Conservation (phyloP, 75 land plant species). For the Sequoiadendron giganteum region DNA sequence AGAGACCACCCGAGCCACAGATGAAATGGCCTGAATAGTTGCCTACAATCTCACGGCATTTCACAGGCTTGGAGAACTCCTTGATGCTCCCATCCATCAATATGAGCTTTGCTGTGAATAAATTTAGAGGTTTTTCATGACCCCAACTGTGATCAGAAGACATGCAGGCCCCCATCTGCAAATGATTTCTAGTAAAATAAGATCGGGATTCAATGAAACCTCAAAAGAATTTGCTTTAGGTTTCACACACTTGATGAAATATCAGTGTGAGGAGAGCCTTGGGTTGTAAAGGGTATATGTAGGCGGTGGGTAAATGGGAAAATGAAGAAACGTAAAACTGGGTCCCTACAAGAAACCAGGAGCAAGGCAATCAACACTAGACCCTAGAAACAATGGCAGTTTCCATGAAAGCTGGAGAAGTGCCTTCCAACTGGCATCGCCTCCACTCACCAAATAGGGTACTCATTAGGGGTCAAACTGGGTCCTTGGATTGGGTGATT, state of each 20-base stretch:
- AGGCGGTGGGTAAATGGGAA: neutral
- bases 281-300: neutral
- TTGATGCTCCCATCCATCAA: conserved; percentile 5
- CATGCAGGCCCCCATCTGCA: neutral
- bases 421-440: too few species aligned
- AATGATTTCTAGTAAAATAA: too few species aligned
- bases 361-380: too few species aligned
- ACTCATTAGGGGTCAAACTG: too few species aligned
- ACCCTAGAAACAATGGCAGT: too few species aligned
- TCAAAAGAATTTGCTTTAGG: neutral
- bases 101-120: neutral
- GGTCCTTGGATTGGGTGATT: too few species aligned
- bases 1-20: neutral
- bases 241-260: neutral
- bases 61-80: neutral
- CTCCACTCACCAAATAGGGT: too few species aligned
- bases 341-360: too few species aligned
- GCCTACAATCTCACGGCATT: neutral
- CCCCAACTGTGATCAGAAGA: neutral
- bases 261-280: too few species aligned
- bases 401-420: too few species aligned
- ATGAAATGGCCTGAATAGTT: neutral
- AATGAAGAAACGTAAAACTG: too few species aligned
- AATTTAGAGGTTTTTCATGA: neutral
- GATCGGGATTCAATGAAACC: neutral